Base-by-base conservation (phyloP, 345 rosid species). In the Populus deltoides region DNA sequence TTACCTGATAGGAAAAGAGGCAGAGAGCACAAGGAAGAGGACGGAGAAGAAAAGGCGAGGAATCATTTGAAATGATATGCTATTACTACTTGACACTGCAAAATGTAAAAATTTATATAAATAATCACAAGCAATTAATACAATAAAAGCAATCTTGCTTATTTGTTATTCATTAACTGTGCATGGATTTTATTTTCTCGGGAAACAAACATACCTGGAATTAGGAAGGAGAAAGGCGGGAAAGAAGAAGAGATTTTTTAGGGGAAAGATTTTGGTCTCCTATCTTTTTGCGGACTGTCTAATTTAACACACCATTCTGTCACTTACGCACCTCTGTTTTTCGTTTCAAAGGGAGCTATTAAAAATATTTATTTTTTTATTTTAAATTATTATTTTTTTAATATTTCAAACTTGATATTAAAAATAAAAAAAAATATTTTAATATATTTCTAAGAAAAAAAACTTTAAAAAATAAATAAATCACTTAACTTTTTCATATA, bases 1-100 rank as follows among this genome's bases (percentile, higher is more conserved):
- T 75, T 76, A 80, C 83, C 80, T 76, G 83, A 55, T 16, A 6
- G 77, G 35, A 31, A 47, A 76, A 33, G 45, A 8, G 18, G 29
- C 18, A 8, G 51, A 77, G 12, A 63, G 16, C 69, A 80, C 31
- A 70, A 80, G 79, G 73, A 71, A 25, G 69, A 79, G 18, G 45
- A 38, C 16, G 73, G 57, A 7, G 66, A 53, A 38, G 62, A 66
- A 6, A 27, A 62, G 41, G 36, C 61, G 83, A 66, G 59, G 66
- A 71, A 9, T 24, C 83, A 80, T 80, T 47, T 17, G 67, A 66
- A 24, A 49, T 36, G 15, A 47, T 47, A 15, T 47, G 53, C 53
- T 12, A 15, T 15, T 47, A 15, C 53, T 41, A 41, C 70, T 43
- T 29, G 39, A 51, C 12, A 51, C 73, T 38, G 73, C 45, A 24